Conservation (phyloP, 345 rosid genomes). For the Sonneratia alba region DNA sequence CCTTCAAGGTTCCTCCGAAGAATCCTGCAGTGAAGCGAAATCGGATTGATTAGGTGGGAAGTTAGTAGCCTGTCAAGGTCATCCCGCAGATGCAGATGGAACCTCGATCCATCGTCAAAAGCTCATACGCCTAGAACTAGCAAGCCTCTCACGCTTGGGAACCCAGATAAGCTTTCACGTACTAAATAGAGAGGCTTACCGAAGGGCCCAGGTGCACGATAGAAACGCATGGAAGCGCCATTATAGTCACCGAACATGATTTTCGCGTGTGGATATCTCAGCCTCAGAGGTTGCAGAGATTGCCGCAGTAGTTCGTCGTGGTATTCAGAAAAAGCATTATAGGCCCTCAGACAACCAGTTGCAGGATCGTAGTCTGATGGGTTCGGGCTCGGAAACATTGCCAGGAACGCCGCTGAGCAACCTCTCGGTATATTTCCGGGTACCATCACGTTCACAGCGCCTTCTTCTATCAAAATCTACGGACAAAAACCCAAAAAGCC, state of each 20-base stretch:
- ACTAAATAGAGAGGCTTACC: slow-evolving; percentile 21
- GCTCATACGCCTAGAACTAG: too few relatives aligned
- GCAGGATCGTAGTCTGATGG: slow-evolving; percentile 29
- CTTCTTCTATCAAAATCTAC: slow-evolving; percentile 54
- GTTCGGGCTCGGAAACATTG: slow-evolving; percentile 25
- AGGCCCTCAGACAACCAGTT: slow-evolving; percentile 39
- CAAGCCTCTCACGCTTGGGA: neutral
- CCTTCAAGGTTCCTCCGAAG: slow-evolving; percentile 18
- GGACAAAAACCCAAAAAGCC: neutral
- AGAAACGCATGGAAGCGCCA: slow-evolving; percentile 30
- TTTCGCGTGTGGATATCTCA: slow-evolving; percentile 37
- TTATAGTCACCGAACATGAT: slow-evolving; percentile 49
- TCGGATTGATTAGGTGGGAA: neutral
- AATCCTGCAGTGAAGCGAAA: slow-evolving; percentile 28
- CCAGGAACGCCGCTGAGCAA: slow-evolving; percentile 46
- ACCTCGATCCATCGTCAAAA: too few relatives aligned
- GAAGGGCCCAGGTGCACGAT: slow-evolving; percentile 29
- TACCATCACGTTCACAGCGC: slow-evolving; percentile 50
- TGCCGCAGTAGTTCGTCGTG: slow-evolving; percentile 39
- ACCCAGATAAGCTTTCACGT: neutral
- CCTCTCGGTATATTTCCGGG: slow-evolving; percentile 62
- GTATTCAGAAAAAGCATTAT: slow-evolving; percentile 36
- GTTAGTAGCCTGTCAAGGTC: too few relatives aligned
- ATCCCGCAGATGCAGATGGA: too few relatives aligned
- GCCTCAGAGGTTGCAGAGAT: slow-evolving; percentile 24